Evolutionary conservation across 352 stramenopile species (phyloP).

Genomic region (Phytophthora sp.): DNA sequence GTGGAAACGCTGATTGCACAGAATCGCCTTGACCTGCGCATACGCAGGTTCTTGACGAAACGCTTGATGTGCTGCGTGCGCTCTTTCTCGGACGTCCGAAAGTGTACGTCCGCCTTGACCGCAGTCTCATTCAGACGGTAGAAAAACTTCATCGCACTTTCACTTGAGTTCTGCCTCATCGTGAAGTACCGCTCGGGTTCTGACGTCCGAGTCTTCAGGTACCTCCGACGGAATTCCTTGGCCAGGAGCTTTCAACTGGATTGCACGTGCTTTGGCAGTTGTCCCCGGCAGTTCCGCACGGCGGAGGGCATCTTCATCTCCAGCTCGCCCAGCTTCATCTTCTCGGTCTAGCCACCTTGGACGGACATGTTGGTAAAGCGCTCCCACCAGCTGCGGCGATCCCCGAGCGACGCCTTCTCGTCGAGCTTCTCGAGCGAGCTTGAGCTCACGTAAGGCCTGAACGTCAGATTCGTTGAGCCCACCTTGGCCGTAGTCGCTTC

Average conservation of each 20-base stretch:
- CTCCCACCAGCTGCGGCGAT: neutral
- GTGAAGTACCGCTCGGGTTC: neutral
- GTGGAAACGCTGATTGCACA: neutral
- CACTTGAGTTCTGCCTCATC: neutral
- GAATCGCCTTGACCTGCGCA: neutral
- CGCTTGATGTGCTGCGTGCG: neutral
- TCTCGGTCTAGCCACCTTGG: neutral
- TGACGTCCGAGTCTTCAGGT: neutral
- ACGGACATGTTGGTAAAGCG: neutral
- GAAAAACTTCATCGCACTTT: neutral
- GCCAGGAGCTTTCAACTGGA: neutral
- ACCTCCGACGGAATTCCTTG: neutral
- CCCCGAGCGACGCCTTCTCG: neutral
- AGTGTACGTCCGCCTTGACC: neutral
- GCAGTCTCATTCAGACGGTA: neutral
- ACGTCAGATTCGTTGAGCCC: neutral
- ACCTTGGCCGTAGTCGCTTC: too few relatives aligned
- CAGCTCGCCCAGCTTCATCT: neutral
- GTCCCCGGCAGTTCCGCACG: neutral
- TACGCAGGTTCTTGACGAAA: neutral
- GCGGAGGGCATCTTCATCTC: conserved; percentile 1
- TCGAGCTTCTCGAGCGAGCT: neutral
- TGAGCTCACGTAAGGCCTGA: neutral
- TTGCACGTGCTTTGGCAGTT: neutral
- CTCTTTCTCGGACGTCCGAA: neutral